Evolutionary conservation across 2,329 filamentous ascomycete species (phyloP), one percentile per base, ranked within the genome.

Genomic region (Cercospora berteroae): DNA sequence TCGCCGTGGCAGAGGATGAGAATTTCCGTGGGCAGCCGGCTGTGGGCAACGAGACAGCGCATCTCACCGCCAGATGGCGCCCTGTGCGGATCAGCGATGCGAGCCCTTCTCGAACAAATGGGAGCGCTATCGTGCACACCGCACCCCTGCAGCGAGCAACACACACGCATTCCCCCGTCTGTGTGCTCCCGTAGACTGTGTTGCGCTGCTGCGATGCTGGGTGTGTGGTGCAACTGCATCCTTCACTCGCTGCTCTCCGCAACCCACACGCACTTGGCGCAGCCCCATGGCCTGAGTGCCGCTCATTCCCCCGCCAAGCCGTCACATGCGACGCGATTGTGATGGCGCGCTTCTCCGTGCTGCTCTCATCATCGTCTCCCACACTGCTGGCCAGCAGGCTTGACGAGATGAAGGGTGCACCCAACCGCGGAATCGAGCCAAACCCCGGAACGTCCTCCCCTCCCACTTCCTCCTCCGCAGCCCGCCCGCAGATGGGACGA

Each of bases 61-160:
- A 62, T 61, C 64, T 66, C 64, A 61, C 64, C 58, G 64, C 57
- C 58, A 33, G 48, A 50, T 9, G 23, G 29, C 9, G 60, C 31
- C 42, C 57, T 57, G 52, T 42, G 59, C 29, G 27, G 57, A 60
- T 60, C 57, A 27, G 13, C 59, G 59, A 61, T 61, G 33, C 25
- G 23, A 16, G 23, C 18, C 48, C 60, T 48, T 31, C 60, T 50
- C 39, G 42, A 61, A 50, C 59, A 50, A 23, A 36, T 44, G 20
- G 36, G 59, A 27, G 25, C 25, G 42, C 18, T 29, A 36, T 60
- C 27, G 29, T 8, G 58, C 58, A 39, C 20, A 18, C 18, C 58
- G 20, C 59, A 33, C 39, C 59, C 59, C 36, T 61, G 59, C 59
- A 61, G 59, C 20, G 5, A 39, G 33, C 33, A 39, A 39, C 33